Conservation (phyloP, 352 stramenopile species). For the Phytophthora fragariae region DNA sequence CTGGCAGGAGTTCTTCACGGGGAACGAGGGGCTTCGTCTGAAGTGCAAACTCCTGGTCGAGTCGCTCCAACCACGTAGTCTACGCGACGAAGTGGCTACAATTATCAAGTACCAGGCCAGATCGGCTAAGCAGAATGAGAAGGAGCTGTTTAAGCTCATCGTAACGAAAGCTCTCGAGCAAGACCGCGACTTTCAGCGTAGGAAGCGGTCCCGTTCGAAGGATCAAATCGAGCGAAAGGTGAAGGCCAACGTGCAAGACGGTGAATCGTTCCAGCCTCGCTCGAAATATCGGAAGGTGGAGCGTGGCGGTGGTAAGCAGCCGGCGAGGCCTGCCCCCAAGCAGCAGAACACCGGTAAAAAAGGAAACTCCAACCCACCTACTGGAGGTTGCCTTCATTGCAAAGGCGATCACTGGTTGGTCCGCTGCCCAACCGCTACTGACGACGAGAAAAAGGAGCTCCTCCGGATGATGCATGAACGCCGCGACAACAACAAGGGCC, state of each 20-base stretch:
- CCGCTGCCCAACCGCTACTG: conserved; percentile 2
- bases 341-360: conserved; percentile 1
- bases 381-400: conserved; percentile 18
- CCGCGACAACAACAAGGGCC: conserved; percentile 7
- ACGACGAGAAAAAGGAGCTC: conserved; percentile 24
- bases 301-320: neutral
- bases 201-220: conserved; percentile 7
- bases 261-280: neutral
- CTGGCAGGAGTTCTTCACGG: conserved; percentile 22
- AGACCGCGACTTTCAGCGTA: conserved; percentile 24
- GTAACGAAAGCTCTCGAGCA: conserved; percentile 19
- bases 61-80: conserved; percentile 5
- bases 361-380: neutral
- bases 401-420: conserved; percentile 22
- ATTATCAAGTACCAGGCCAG: conserved; percentile 23
- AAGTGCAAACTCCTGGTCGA: conserved; percentile 24
- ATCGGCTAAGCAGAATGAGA: conserved; percentile 12
- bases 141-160: conserved; percentile 26
- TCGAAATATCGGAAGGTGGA: conserved; percentile 11
- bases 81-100: conserved; percentile 14
- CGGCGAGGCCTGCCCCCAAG: neutral
- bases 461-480: conserved; percentile 9
- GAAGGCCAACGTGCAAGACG: neutral
- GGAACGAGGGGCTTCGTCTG: conserved; percentile 10
- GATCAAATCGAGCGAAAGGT: conserved; percentile 8